Base-by-base conservation (phyloP, 1,139 yeast species). In the Trichomonascaceae sp. region DNA sequence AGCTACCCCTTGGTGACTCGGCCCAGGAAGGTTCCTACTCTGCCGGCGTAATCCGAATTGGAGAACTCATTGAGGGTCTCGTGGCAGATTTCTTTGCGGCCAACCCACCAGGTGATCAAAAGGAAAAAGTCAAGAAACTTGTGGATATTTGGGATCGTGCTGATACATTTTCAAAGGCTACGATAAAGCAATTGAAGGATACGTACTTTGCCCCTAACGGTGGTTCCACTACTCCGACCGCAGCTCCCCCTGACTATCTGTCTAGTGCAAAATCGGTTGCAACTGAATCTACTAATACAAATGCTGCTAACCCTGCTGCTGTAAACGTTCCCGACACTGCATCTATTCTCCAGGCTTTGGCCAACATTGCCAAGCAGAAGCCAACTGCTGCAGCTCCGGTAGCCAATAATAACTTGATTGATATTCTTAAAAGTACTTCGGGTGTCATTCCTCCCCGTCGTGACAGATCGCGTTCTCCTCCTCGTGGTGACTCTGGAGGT, bases 141-240 rank as follows among this genome's bases (percentile, higher is more conserved):
- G 80, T 93, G 61, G 96, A 88, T 60, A 91, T 93, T 64, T 93
- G 99, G 99, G 89, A 84, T 64, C 82, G 89, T 61, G 87, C 93
- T 39, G 83, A 82, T 51, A 86, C 96, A 15, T 93, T 93, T 70
- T 76, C 78, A 53, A 78, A 79, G 46, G 76, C 77, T 47, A 73
- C 78, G 43, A 74, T 91, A 57, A 71, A 77, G 53, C 70, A 78
- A 20, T 79, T 52, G 69, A 52, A 55, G 38, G 58, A 56, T 19
- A 41, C 45, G 41, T 45, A 53, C 39, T 32, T 53, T 24, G 48
- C 32, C 10, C 44, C 43, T 2, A 55, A 45, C 20, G 43, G 30
- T n/a, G 36, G 56, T 32, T 47, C 47, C 13, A 55, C 57, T 39
- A 48, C 55, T 18, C 52, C 55, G n/a, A 41, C 43, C 36, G 17